Evolutionary conservation across 2,329 filamentous ascomycete species (phyloP).

Genomic region (Colletotrichum sp.): DNA sequence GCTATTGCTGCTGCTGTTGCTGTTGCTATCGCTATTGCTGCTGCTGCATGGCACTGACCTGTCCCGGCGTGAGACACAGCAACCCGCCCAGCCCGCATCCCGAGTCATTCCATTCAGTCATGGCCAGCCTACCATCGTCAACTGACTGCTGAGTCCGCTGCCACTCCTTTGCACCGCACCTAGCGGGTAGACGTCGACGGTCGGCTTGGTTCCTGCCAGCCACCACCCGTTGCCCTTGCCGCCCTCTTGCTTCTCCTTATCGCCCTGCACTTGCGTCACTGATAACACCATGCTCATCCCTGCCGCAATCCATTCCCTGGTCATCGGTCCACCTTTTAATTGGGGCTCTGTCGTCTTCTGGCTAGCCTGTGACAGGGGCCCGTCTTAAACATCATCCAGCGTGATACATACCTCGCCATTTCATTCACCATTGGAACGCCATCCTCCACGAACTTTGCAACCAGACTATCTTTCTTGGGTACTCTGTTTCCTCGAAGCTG

Average conservation of each 20-base stretch:
- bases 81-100: not conserved
- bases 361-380: slow-evolving; percentile 17
- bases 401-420: slow-evolving; percentile 18
- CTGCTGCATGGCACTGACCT: slow-evolving; percentile 13
- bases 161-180: not conserved
- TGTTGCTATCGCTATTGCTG: not conserved
- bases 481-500: not conserved
- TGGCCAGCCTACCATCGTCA: not conserved
- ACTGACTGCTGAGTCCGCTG: not conserved
- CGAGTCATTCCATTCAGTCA: slow-evolving; percentile 16
- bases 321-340: slow-evolving; percentile 14
- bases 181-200: not conserved
- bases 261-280: slow-evolving; percentile 20
- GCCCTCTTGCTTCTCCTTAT: slow-evolving; percentile 6
- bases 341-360: slow-evolving; percentile 15
- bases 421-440: not conserved
- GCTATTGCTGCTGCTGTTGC: not conserved
- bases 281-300: slow-evolving; percentile 19
- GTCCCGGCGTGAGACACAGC: slow-evolving; percentile 11
- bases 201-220: not conserved
- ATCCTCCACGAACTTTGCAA: not conserved
- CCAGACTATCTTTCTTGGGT: not conserved
- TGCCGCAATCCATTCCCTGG: slow-evolving; percentile 4
- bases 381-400: slow-evolving; percentile 18
- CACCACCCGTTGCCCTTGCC: not conserved